phyloP scores from a whole-genome alignment of 2,329 filamentous ascomycete species.

The Teratosphaeriaceae sp. region DNA sequence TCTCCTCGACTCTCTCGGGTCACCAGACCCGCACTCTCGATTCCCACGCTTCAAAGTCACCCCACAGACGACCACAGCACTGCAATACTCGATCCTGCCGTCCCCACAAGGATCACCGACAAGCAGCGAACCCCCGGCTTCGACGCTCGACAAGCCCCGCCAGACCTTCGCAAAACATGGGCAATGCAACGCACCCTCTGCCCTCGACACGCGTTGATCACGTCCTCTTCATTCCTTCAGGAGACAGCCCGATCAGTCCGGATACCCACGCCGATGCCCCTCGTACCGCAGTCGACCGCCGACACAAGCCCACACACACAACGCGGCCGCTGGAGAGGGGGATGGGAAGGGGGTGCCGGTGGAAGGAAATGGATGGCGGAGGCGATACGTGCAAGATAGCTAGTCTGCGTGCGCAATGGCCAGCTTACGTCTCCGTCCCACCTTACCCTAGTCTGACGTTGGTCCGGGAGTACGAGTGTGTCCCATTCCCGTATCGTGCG shows the following conservation, averaged over 20 bases:
- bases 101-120: constrained; percentile 4
- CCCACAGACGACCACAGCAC: constrained; percentile 1
- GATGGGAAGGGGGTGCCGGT: not conserved
- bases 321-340: too few relatives aligned
- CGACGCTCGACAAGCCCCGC: constrained; percentile 13
- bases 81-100: constrained; percentile 5
- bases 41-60: not conserved
- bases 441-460: too few relatives aligned
- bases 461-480: too few relatives aligned
- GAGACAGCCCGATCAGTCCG: constrained; percentile 25
- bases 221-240: constrained; percentile 25
- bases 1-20: constrained; percentile 8
- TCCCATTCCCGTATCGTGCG: too few relatives aligned
- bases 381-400: too few relatives aligned
- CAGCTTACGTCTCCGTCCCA: too few relatives aligned
- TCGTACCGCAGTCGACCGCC: too few relatives aligned
- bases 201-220: constrained; percentile 29
- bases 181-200: too few relatives aligned
- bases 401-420: too few relatives aligned
- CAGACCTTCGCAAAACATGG: too few relatives aligned
- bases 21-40: not conserved
- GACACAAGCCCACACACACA: too few relatives aligned
- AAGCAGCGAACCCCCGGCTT: constrained; percentile 9
- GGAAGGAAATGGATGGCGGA: too few relatives aligned
- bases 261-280: constrained; percentile 4